phyloP scores from a whole-genome alignment of 2,329 filamentous ascomycete species.

The Ploettnerulaceae sp. region DNA sequence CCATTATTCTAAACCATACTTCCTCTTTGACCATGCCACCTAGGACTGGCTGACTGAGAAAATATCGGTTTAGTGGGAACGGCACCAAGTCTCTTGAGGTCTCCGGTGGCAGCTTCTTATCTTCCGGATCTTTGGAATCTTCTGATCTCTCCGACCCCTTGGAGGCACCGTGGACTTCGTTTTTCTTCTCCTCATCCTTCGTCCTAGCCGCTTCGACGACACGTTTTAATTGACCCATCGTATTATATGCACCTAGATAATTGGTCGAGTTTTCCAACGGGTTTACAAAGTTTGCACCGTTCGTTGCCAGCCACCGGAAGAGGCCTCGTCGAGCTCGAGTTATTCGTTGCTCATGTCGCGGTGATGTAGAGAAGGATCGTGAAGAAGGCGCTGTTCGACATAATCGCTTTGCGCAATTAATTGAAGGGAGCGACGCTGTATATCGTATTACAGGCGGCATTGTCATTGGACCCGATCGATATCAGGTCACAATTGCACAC shows the following conservation, averaged over 20 bases:
- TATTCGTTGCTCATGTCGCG: conserved; percentile 22
- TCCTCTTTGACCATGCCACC: conserved; percentile 60
- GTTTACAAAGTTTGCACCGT: conserved; percentile 27
- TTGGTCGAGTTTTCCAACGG: conserved; percentile 31
- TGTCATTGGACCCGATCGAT: conserved; percentile 18
- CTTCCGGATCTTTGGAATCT: neutral
- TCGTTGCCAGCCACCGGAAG: conserved; percentile 30
- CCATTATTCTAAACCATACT: conserved; percentile 55
- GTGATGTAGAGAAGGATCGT: conserved; percentile 33
- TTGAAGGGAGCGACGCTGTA: conserved; percentile 19
- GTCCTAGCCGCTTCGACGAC: conserved; percentile 13
- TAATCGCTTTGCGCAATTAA: conserved; percentile 25
- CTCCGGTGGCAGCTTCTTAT: conserved; percentile 21
- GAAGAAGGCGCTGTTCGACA: conserved; percentile 21
- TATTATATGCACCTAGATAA: conserved; percentile 32
- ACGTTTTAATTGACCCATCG: conserved; percentile 29
- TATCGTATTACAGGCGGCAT: conserved; percentile 32
- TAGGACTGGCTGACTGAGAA: conserved; percentile 57
- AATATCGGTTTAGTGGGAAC: conserved; percentile 58
- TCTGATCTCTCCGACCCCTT: conserved; percentile 2
- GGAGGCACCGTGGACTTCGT: neutral
- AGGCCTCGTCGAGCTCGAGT: conserved; percentile 30
- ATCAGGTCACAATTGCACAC: conserved; percentile 11
- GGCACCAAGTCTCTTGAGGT: conserved; percentile 36
- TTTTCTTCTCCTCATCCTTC: neutral